These are phyloP conservation scores for Tanacetum coccineum DNA, from an alignment of 129 eudicot genomes.

Conservation along the genomic window DNA sequence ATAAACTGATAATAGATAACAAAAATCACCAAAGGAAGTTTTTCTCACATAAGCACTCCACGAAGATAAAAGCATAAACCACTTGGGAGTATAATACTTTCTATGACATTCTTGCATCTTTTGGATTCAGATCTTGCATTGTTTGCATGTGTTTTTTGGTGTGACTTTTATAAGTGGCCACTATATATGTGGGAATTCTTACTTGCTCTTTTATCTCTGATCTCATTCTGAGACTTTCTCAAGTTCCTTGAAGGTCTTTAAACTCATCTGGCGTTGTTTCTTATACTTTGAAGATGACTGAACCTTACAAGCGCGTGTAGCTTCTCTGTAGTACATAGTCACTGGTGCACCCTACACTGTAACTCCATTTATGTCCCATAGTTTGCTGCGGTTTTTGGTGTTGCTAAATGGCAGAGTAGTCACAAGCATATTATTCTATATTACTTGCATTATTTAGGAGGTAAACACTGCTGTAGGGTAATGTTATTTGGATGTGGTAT, in stretches of 20 bases:
- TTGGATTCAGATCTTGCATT: not conserved
- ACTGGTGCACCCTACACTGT: not conserved
- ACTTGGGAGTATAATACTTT: not conserved
- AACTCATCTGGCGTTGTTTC: not conserved
- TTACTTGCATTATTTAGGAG: conserved; percentile 1
- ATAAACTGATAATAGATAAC: not conserved
- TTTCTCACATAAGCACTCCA: not conserved
- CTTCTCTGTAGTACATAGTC: not conserved
- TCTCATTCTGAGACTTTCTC: not conserved
- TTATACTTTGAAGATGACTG: too few relatives aligned
- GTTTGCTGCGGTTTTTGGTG: not conserved
- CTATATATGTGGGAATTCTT: not conserved
- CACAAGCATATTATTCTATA: not conserved
- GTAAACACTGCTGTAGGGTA: not conserved
- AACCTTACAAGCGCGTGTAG: not conserved
- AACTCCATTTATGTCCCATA: not conserved
- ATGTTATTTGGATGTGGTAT: not conserved
- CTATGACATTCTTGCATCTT: not conserved
- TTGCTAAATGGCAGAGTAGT: not conserved
- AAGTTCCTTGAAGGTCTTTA: too few relatives aligned
- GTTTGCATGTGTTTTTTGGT: conserved; percentile 3
- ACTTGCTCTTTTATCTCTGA: not conserved
- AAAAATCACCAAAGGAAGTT: not conserved
- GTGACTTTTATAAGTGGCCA: not conserved
- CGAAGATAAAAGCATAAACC: not conserved